Evolutionary conservation across 352 stramenopile species (phyloP).

Genomic region (Phytophthora nicotianae): DNA sequence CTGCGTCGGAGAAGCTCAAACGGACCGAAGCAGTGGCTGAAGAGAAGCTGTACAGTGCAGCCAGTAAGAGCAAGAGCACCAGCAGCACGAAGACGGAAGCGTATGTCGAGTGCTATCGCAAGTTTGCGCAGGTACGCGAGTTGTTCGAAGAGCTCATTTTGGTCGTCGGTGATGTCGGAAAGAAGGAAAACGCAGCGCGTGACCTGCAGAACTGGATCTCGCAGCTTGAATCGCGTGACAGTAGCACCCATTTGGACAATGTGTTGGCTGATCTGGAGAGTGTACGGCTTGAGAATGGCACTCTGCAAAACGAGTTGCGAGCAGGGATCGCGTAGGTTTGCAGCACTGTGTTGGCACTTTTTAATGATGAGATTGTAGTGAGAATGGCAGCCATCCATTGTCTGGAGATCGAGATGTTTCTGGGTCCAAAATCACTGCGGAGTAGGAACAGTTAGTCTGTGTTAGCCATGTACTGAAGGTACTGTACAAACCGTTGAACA

Average conservation of each 20-base stretch:
- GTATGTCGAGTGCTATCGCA: conserved; percentile 87
- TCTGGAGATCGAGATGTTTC: conserved; percentile 3
- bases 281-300: conserved; percentile 72
- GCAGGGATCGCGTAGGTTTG: conserved; percentile 18
- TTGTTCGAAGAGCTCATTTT: conserved; percentile 85
- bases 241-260: conserved; percentile 66
- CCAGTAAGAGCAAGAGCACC: conserved; percentile 39
- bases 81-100: conserved; percentile 31
- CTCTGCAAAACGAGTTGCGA: conserved; percentile 56
- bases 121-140: conserved; percentile 82
- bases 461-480: not conserved
- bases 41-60: conserved; percentile 82
- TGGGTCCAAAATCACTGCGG: conserved; percentile 4
- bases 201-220: conserved; percentile 88
- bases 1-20: conserved; percentile 78
- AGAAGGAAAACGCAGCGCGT: conserved; percentile 74
- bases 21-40: conserved; percentile 82
- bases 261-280: conserved; percentile 76
- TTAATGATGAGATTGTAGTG: not conserved
- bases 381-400: conserved; percentile 9
- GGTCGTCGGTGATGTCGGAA: conserved; percentile 67
- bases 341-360: not conserved
- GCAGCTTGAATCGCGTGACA: conserved; percentile 78
- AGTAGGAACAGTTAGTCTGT: not conserved
- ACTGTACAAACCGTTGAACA: conserved; percentile 35